Base-by-base conservation (phyloP, 2,329 filamentous ascomycete genomes). In the Clonostachys rhizophaga region DNA sequence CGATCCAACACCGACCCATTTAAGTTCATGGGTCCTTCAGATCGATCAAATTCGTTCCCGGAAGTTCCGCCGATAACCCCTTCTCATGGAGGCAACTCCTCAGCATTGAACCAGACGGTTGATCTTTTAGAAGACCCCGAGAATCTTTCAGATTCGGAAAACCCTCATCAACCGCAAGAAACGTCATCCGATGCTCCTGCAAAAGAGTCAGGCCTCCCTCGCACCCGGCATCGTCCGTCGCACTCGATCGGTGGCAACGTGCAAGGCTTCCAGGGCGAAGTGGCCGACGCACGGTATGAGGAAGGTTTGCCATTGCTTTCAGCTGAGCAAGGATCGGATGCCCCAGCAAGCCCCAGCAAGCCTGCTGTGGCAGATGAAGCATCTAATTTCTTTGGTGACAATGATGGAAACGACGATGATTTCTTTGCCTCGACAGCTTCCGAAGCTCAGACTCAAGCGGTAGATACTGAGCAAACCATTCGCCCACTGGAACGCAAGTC, bases 241-340 rank as follows among this genome's bases (percentile, higher is more conserved):
- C 64, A 69, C 40, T 68, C 64, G 9, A 61, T 75, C 42, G 74
- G 74, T 9, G 69, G 74, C 13, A 69, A 75, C 17, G 50, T 74
- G 1, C 59, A 65, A 18, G 68, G 63, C 40, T 51, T 61, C 2
- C 64, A 70, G 12, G 69, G 69, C 35, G 68, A 74, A 36, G 68
- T 67, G 18, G 66, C 69, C 2, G 78, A 85, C 24, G 76, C 78
- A 20, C 78, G 86, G 41, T 89, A 77, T 52, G 84, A 87, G 49
- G 86, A 90, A 65, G 86, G 86, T 0, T 49, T 89, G 5, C 85
- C 86, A 2, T 64, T 90, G 49, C 81, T 81, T 69, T 72, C 17
- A 62, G 68, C 43, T 47, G 59, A n/a, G 36, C 33, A 10, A 47
- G 17, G n/a, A 42, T 30, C 16, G 40, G 24, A 17, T 17, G 17